Evolutionary conservation across 176 grass and related monocot species (phyloP), one percentile per base, ranked within the genome.

Genomic region (Saccharum officinarum): DNA sequence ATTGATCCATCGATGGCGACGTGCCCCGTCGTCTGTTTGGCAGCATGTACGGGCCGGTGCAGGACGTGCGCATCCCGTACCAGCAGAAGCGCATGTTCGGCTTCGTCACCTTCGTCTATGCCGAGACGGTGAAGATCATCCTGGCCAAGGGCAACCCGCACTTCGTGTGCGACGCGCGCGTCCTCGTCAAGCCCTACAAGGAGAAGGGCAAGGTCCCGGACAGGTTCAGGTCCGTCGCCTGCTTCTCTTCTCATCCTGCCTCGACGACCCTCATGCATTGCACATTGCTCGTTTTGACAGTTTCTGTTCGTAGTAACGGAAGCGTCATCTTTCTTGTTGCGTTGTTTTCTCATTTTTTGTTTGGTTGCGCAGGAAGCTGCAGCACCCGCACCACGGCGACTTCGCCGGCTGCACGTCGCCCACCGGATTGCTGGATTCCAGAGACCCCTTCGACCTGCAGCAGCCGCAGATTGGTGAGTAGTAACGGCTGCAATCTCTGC

Each of bases 11-110:
- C 20, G 59, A 20, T 25, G 4, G 63, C 45, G 6, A 11, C 30
- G 20, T 16, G 40, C 12, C 40, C 6, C 9, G 30, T 47, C 17
- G 74, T 44, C 3, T 34, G 10, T 61, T 6, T 23, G 8, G 92
- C 86, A 97, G 94, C 76, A 87, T 85, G 64, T 97, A 87, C 76
- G 90, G 95, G 61, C 90, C 92, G 14, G 95, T 97, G 87, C 95
- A 97, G 81, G 92, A 97, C 76, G 92, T 97, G 60, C 87, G 92
- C 80, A 95, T 97, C 75, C 95, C 95, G 11, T 91, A 95, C 76
- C 95, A 97, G 84, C 89, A 93, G 79, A 97, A 95, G 92, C 86
- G 95, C 70, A 97, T 97, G 95, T 97, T 97, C n/a, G 95, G 95
- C 23, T 97, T 97, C 15, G 95, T 97, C 76, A 91, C 92, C 77